phyloP scores from a whole-genome alignment of 23 red algal species.

The Gracilaria gracilis region DNA sequence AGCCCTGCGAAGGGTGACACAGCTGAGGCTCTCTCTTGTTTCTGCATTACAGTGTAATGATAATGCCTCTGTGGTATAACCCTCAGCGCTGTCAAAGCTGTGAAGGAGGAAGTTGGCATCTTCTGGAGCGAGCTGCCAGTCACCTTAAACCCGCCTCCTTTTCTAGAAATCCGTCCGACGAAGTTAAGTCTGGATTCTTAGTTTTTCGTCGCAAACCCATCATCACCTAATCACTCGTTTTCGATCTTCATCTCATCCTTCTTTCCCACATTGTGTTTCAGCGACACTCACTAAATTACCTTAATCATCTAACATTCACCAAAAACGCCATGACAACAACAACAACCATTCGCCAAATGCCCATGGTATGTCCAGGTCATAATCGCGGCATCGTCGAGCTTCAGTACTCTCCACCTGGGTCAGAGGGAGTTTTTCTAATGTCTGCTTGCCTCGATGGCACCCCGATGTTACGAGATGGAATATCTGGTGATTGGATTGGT shows the following conservation, averaged over 20 bases:
- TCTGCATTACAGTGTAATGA: not conserved
- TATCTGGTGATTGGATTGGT: constrained; percentile 92
- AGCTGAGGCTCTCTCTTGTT: too few species aligned
- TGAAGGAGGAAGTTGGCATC: not conserved
- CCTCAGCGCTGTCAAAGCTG: not conserved
- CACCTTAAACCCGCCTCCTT: not conserved
- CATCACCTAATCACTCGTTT: not conserved
- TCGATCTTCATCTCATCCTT: not conserved
- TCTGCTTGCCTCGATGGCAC: constrained; percentile 83
- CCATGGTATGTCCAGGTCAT: constrained; percentile 94
- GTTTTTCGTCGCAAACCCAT: too few species aligned
- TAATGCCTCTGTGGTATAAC: too few species aligned
- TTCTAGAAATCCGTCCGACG: too few species aligned
- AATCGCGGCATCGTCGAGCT: constrained; percentile 91
- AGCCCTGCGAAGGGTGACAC: too few species aligned
- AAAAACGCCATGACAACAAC: constrained; percentile 20
- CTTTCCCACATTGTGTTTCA: not conserved
- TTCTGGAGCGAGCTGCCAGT: not conserved
- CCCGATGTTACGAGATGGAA: constrained; percentile 91
- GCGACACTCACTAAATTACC: not conserved
- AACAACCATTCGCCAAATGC: constrained; percentile 79
- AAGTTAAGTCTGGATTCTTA: too few species aligned
- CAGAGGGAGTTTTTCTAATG: constrained; percentile 88
- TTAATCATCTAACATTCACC: not conserved
- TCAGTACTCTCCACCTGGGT: constrained; percentile 68